These are phyloP conservation scores for Vigna trinervia DNA, from an alignment of 306 rosid genomes.

Conservation along the genomic window DNA sequence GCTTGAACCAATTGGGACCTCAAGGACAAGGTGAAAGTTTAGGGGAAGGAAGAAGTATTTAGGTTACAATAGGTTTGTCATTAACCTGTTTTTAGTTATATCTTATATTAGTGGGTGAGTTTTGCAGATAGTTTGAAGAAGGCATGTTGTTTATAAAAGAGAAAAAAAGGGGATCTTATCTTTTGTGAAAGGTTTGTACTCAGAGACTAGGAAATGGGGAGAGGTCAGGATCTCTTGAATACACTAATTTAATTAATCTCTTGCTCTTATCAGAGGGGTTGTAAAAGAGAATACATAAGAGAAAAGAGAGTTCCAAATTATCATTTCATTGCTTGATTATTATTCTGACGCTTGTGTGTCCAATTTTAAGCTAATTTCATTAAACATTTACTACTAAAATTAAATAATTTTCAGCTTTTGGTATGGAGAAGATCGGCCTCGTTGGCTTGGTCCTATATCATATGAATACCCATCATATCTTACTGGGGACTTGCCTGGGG, in stretches of 20 bases:
- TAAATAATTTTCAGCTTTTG: constrained; percentile 61
- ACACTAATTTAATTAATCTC: neutral
- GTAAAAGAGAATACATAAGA: neutral
- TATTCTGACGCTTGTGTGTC: constrained; percentile 4
- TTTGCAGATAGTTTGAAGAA: neutral
- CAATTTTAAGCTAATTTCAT: constrained; percentile 22
- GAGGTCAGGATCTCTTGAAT: constrained; percentile 12
- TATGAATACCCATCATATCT: constrained; percentile 82
- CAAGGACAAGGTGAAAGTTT: neutral
- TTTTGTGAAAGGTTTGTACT: neutral
- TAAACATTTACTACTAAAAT: neutral
- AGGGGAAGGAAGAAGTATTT: neutral
- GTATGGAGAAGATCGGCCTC: constrained; percentile 91
- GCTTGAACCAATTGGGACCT: neutral
- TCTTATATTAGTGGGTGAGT: neutral
- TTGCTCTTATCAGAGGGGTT: neutral
- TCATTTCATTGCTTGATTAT: neutral
- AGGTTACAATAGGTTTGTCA: neutral
- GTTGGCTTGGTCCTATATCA: constrained; percentile 95
- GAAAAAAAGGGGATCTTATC: constrained; percentile 1
- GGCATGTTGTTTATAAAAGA: neutral
- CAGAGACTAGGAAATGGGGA: neutral
- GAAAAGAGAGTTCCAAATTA: constrained; percentile 3
- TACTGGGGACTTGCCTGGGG: constrained; percentile 88
- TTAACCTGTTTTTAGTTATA: neutral